Evolutionary conservation across 352 stramenopile genomes (phyloP), one percentile per base, ranked within the genome.

Genomic region (Aphanomyces stellatus): DNA sequence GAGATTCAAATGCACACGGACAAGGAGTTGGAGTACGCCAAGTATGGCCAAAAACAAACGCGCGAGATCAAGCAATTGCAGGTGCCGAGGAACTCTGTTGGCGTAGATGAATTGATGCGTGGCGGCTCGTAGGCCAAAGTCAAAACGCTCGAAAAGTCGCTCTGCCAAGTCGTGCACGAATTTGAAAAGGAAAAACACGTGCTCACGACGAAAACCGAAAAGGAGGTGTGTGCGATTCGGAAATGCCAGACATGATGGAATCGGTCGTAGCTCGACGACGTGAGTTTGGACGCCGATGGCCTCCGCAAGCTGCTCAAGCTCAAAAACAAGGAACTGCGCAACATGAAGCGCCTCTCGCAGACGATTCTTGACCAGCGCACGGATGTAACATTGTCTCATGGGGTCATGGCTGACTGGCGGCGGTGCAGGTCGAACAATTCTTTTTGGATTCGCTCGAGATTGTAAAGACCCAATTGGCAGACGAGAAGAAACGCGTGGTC

Each of bases 251-350:
- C n/a, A n/a, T n/a, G n/a, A n/a, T n/a, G n/a, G n/a, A n/a, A n/a
- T n/a, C n/a, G n/a, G 7, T 27, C 25, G 27, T 53, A 82, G 59
- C 73, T 88, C 5, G 88, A 97, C 56, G 89, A 97, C 30, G 75
- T 94, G 70, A 77, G 75, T 10, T 71, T 97, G 24, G 93, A 98
- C 71, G 76, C 81, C 6, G 81, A 93, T 8, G 92, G 86, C 3
- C 76, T 98, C 25, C 78, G 88, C 19, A 78, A 91, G 53, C 72
- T 98, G 22, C 62, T 98, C 27, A 74, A 79, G 13, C 76, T 97
- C 19, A 98, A 98, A 69, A 97, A 98, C 74, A 92, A 93, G 62
- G 93, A 98, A 80, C 73, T 98, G 35, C 78, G 83, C 15, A 91
- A 95, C 57, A 75, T 98, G 35, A 78, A 90, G 28, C 79, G 80